Base-by-base conservation (phyloP, 192 early-diverging fungal species). In the Umbelopsis sp. region DNA sequence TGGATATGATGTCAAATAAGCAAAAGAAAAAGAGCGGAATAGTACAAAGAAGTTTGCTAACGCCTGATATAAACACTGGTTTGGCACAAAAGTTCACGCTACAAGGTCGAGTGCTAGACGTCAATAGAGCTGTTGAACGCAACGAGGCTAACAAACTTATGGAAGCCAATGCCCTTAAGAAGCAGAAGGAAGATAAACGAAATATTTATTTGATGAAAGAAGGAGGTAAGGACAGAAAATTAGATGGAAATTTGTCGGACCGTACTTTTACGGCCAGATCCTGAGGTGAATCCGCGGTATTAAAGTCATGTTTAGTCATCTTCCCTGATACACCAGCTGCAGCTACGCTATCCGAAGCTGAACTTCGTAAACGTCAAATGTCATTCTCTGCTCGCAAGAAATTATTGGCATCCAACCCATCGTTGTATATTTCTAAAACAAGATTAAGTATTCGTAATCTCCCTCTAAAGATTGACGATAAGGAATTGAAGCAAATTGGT, bases 161-260 rank as follows among this genome's bases (percentile, higher is more conserved):
- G 25, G 83, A 86, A 14, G 82, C 74, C 47, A 84, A 90, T 56
- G 70, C 88, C 44, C 84, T 85, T 14, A 80, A 83, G 54, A 80
- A 84, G 67, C 85, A 87, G 56, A 88, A 88, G 56, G 86, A 90
- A 68, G 97, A 98, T 80, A 86, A 88, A 62, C 92, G 97, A 36
- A 92, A 92, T 74, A 59, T 94, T 34, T 98, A 97, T 74, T 78
- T 98, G 74, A 90, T 97, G 81, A 88, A 92, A 53, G 96, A 98
- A 83, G 95, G 94, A 71, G 70, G 69, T 74, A 41, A 59, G 47
- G 1, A 49, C 47, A 9, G 47, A 49, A 0, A 0, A 7, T 49
- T 7, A n/a, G 0, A 9, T 12, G 5, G 43, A 9, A 44, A 44
- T n/a, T n/a, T 3, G 16, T 36, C 11, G 24, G 22, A 4, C 22